Evolutionary conservation across 495 filamentous ascomycete genomes (phyloP).

Genomic region (Lindgomyces ingoldianus): DNA sequence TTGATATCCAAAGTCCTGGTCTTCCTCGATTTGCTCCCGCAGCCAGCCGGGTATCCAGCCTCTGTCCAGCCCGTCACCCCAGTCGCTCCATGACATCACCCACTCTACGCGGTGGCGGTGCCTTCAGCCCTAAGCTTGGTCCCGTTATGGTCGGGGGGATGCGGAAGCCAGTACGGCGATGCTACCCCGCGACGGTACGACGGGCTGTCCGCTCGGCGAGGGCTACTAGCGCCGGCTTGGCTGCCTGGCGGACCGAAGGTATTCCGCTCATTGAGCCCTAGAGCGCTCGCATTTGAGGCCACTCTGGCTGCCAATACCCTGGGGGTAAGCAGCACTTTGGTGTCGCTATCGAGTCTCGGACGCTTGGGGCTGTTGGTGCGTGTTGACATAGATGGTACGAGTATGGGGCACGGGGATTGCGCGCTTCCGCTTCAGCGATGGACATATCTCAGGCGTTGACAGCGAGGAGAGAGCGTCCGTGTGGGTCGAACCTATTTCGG

Average conservation of each 20-base stretch:
- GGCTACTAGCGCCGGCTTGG: not conserved
- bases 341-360: constrained; percentile 18
- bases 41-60: constrained; percentile 13
- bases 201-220: not conserved
- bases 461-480: too few species aligned
- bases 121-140: not conserved
- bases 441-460: constrained; percentile 6
- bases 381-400: constrained; percentile 14
- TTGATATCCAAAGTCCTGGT: constrained; percentile 1
- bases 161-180: not conserved
- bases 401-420: not conserved
- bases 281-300: too few species aligned
- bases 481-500: too few species aligned
- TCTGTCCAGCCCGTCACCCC: not conserved
- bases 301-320: constrained; percentile 3
- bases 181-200: not conserved
- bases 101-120: not conserved
- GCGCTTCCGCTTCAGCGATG: constrained; percentile 13
- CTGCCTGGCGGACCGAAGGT: constrained; percentile 3
- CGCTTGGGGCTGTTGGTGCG: constrained; percentile 16
- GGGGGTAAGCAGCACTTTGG: constrained; percentile 12
- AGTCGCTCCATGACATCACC: not conserved
- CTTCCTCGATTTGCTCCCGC: not conserved
- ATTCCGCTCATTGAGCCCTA: not conserved
- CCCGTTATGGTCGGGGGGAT: constrained; percentile 2